A percentile compares a stretch with the other conserved stretches of the same genome.
Conservation (phyloP, 2,329 filamentous ascomycete genomes). For the Trichothecium sympodiale region DNA sequence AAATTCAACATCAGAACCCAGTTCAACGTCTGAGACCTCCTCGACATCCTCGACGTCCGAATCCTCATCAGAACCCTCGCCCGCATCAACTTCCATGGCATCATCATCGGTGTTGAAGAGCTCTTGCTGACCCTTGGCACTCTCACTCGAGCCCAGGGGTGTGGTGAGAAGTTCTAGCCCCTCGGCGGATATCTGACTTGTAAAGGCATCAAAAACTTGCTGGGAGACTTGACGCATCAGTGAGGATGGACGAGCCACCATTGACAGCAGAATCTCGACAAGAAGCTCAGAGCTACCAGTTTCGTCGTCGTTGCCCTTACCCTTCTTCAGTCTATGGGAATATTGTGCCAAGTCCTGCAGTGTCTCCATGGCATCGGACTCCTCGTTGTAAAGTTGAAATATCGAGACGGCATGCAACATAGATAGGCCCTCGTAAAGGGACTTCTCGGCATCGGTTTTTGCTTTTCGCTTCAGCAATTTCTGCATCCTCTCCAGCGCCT, state of each 20-base stretch:
- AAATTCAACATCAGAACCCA: conserved; percentile 39
- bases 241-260: conserved; percentile 74
- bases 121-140: conserved; percentile 69
- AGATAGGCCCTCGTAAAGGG: conserved; percentile 52
- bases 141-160: conserved; percentile 71
- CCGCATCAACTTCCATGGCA: conserved; percentile 40
- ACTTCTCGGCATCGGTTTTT: conserved; percentile 22
- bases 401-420: conserved; percentile 77
- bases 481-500: conserved; percentile 39
- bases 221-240: conserved; percentile 79
- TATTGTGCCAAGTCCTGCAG: conserved; percentile 72
- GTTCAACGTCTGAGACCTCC: conserved; percentile 33
- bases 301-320: conserved; percentile 32
- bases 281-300: conserved; percentile 57
- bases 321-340: conserved; percentile 52
- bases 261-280: conserved; percentile 81
- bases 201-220: conserved; percentile 79
- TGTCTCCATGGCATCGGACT: conserved; percentile 73
- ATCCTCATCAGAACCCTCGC: conserved; percentile 28
- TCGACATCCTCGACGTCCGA: conserved; percentile 24
- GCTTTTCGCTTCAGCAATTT: conserved; percentile 35
- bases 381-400: conserved; percentile 82
- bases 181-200: conserved; percentile 59
- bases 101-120: conserved; percentile 66
- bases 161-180: conserved; percentile 57